These are phyloP conservation scores for Arthroderma uncinatum DNA, from an alignment of 2,329 filamentous ascomycete genomes.

Conservation along the genomic window DNA sequence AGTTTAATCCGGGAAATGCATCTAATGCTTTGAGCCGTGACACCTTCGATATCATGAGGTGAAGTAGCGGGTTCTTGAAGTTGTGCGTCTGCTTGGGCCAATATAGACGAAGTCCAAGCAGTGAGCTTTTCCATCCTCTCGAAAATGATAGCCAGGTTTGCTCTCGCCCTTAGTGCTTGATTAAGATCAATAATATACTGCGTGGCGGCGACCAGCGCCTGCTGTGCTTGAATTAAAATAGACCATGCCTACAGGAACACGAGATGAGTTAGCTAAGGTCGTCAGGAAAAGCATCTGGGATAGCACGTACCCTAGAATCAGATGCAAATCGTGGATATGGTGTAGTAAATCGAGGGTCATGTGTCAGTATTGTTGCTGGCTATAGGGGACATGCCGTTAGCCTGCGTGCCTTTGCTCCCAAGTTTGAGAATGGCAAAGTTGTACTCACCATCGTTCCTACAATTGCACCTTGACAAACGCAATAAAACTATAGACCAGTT, in stretches of 20 bases:
- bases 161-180: slow-evolving; percentile 27
- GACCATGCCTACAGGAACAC: slow-evolving; percentile 31
- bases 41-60: slow-evolving; percentile 25
- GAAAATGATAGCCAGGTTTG: slow-evolving; percentile 29
- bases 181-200: slow-evolving; percentile 34
- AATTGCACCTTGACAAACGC: slow-evolving; percentile 36
- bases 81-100: slow-evolving; percentile 25
- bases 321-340: slow-evolving; percentile 32
- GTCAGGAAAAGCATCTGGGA: not conserved
- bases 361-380: slow-evolving; percentile 34
- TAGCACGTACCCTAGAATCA: slow-evolving; percentile 29
- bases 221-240: slow-evolving; percentile 33
- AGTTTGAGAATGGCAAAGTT: not conserved
- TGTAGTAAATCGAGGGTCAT: slow-evolving; percentile 35
- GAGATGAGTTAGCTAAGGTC: not conserved
- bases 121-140: slow-evolving; percentile 35
- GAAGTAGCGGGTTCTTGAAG: slow-evolving; percentile 19
- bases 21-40: slow-evolving; percentile 31
- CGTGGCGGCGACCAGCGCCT: slow-evolving; percentile 33
- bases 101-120: slow-evolving; percentile 28
- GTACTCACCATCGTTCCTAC: slow-evolving; percentile 33
- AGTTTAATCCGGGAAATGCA: slow-evolving; percentile 36
- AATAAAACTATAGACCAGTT: slow-evolving; percentile 29
- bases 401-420: not conserved
- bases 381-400: slow-evolving; percentile 12